Evolutionary conservation across 805 yeast genomes (phyloP).

Genomic region (Pichia manshurica): DNA sequence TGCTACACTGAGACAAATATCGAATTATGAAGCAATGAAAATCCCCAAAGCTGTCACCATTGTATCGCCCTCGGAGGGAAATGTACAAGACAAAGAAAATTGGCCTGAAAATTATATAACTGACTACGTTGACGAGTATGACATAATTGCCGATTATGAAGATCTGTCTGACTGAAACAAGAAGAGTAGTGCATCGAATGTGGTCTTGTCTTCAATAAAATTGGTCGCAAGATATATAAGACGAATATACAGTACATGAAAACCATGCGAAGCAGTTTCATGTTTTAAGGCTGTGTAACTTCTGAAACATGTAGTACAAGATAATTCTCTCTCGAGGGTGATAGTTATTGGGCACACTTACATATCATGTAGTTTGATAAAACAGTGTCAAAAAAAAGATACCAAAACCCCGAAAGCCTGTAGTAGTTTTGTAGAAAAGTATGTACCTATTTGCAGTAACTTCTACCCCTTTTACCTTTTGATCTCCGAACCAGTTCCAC

Average conservation of each 20-base stretch:
- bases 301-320: slow-evolving; percentile 6
- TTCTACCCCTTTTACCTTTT: no score
- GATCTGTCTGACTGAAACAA: neutral
- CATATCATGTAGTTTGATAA: no score
- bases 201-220: no score
- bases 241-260: neutral
- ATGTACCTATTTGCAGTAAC: no score
- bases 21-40: neutral
- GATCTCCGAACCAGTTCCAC: no score
- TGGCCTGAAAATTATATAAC: neutral
- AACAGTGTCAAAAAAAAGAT: no score
- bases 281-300: slow-evolving; percentile 5
- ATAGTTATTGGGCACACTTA: no score
- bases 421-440: no score
- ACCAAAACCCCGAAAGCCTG: no score
- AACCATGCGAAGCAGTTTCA: neutral
- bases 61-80: neutral
- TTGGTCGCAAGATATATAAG: neutral
- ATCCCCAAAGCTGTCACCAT: neutral
- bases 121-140: neutral
- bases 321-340: no score
- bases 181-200: no score
- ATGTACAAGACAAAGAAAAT: neutral
- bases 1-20: neutral
- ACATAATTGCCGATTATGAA: slow-evolving; percentile 5